Evolutionary conservation across 2,329 filamentous ascomycete genomes (phyloP), one percentile per base, ranked within the genome.

Genomic region (Botrytis sinoallii): DNA sequence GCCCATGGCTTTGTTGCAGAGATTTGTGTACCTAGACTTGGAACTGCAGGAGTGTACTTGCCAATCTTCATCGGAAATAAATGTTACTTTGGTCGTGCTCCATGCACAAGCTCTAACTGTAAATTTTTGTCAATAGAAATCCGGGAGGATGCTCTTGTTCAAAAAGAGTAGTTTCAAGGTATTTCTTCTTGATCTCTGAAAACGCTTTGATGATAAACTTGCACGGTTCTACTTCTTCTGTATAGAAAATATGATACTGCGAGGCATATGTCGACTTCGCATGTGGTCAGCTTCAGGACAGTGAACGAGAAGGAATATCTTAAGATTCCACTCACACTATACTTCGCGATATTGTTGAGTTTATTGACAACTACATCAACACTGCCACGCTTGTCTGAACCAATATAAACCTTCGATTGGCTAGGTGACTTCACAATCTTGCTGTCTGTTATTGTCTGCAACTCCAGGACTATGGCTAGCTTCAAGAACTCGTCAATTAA

Each of bases 91-190:
- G 8, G 59, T 42, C 0, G 46, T 29, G 29, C 74, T 44, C n/a
- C 60, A 75, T 38, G 71, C 65, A 7, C 75, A 77, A 55, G 77
- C 78, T 42, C 77, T 75, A 12, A 79, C 67, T 4, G 75, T 77
- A 8, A 76, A 32, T 5, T 75, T 75, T 70, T 55, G 71, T 63
- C 9, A 66, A 35, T 18, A 80, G 61, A 20, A 71, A 75, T 29
- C 60, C 48, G 44, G 77, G 75, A 48, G 72, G 57, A 8, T 44
- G 12, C 12, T 25, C 52, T 35, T 70, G 71, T 44, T 78, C 77
- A 22, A 81, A 59, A 2, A 81, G 63, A 22, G 79, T 81, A 29
- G 76, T 80, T 61, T 79, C 74, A 52, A 79, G 76, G 25, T 76
- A 75, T 20, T 70, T 72, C 44, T 75, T 76, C 67, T 76, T 77